These are phyloP conservation scores for Xanthoceras sorbifolium DNA, from an alignment of 345 rosid genomes.

Conservation along the genomic window DNA sequence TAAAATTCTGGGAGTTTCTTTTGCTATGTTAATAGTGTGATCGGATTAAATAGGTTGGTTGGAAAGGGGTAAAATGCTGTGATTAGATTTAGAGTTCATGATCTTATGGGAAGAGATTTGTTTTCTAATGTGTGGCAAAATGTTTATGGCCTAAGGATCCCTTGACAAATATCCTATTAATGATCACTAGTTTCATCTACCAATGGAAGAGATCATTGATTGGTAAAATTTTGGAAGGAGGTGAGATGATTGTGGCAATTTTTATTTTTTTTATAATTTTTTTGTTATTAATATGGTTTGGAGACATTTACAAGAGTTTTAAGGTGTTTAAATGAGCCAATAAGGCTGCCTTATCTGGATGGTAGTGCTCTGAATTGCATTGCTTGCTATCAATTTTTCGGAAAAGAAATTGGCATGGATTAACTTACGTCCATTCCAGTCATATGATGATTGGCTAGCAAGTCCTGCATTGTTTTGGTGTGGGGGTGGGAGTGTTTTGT, in stretches of 20 bases:
- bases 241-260: background rate
- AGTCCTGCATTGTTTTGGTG: background rate
- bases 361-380: background rate
- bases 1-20: background rate
- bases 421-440: background rate
- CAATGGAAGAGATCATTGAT: background rate
- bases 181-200: background rate
- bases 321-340: background rate
- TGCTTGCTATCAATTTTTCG: background rate
- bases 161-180: background rate
- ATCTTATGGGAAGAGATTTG: background rate
- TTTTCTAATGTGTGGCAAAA: background rate
- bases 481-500: background rate
- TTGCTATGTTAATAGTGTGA: background rate
- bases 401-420: background rate
- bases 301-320: background rate
- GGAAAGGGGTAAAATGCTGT: background rate
- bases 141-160: too few species aligned
- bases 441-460: constrained; percentile 2
- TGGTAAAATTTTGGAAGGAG: background rate
- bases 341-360: background rate
- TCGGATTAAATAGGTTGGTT: background rate
- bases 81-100: background rate
- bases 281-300: too few species aligned
- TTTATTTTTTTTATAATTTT: too few species aligned